phyloP scores from a whole-genome alignment of 1,139 yeast species.

The Scheffersomyces stambukii region DNA sequence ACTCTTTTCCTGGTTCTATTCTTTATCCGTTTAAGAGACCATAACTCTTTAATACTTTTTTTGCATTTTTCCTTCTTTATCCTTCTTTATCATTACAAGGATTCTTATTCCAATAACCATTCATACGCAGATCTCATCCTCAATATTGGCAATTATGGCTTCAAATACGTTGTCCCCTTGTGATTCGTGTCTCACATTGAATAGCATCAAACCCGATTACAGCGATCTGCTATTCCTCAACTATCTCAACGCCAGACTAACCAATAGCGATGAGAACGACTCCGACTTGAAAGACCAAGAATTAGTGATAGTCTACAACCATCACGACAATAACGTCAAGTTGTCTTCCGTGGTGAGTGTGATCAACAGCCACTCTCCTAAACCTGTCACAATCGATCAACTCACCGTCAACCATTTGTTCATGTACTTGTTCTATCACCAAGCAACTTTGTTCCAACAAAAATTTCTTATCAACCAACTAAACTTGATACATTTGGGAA shows the following conservation, averaged over 20 bases:
- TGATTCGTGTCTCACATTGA: constrained; percentile 12
- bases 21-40: too few relatives aligned
- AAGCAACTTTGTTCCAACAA: constrained; percentile 7
- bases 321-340: constrained; percentile 10
- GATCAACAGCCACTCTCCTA: constrained; percentile 6
- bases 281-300: constrained; percentile 7
- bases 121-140: too few relatives aligned
- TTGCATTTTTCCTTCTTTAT: too few relatives aligned
- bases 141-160: too few relatives aligned
- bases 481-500: constrained; percentile 12
- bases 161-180: constrained; percentile 13
- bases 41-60: too few relatives aligned
- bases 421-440: constrained; percentile 11
- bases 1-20: too few relatives aligned
- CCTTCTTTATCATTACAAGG: too few relatives aligned
- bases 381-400: constrained; percentile 4
- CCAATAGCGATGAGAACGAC: constrained; percentile 1
- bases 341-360: constrained; percentile 9
- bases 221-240: constrained; percentile 6
- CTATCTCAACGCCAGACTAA: constrained; percentile 7
- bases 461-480: constrained; percentile 9
- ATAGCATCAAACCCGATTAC: constrained; percentile 7
- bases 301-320: constrained; percentile 8
- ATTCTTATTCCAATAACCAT: too few relatives aligned
- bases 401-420: constrained; percentile 12